Conservation (phyloP, 495 filamentous ascomycete species). For the Podospora pseudoanserina region DNA sequence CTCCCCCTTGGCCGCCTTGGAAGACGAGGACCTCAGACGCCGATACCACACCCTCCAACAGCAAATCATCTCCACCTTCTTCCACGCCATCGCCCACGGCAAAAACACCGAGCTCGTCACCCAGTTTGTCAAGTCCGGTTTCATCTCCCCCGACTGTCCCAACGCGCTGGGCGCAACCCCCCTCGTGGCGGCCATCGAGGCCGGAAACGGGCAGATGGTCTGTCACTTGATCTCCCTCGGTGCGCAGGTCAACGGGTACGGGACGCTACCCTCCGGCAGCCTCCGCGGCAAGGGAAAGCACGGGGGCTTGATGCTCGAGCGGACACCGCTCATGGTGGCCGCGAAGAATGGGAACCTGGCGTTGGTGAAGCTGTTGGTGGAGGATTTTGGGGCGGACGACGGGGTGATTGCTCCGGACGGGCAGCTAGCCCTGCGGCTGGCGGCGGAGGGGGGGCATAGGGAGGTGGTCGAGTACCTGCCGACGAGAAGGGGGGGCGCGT, state of each 20-base stretch:
- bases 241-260: conserved; percentile 28
- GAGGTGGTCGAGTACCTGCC: conserved; percentile 34
- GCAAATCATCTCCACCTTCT: conserved; percentile 25
- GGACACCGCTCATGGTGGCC: conserved; percentile 36
- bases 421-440: conserved; percentile 31
- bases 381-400: conserved; percentile 30
- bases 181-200: conserved; percentile 34
- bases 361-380: conserved; percentile 25
- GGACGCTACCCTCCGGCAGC: neutral
- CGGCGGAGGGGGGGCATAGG: conserved; percentile 26
- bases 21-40: neutral
- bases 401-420: conserved; percentile 30
- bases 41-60: conserved; percentile 8
- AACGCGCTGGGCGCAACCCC: conserved; percentile 28
- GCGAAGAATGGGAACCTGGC: conserved; percentile 25
- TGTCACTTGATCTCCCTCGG: conserved; percentile 32
- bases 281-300: neutral
- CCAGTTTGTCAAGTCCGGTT: conserved; percentile 20
- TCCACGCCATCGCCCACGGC: conserved; percentile 15
- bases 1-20: neutral
- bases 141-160: conserved; percentile 31
- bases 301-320: neutral
- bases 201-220: conserved; percentile 30
- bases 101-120: conserved; percentile 23
- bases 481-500: conserved; percentile 31